phyloP scores from a whole-genome alignment of 257 asterid species.

The Solanum medicagineum region DNA sequence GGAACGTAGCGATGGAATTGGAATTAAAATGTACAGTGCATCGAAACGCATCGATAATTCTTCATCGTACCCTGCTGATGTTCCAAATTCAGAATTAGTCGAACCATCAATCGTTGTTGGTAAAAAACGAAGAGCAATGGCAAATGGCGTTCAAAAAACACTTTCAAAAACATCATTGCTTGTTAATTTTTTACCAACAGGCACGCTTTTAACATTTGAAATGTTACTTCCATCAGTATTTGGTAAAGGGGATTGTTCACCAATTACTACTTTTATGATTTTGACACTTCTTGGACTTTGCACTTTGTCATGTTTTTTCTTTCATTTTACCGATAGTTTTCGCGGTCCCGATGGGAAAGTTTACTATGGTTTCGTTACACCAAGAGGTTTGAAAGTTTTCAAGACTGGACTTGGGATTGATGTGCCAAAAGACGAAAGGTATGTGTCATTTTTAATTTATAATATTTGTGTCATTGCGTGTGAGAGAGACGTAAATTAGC shows the following conservation, averaged over 20 bases:
- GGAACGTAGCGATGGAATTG: conserved; percentile 24
- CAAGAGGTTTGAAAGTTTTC: conserved; percentile 62
- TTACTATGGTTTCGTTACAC: conserved; percentile 76
- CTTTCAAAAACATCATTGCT: conserved; percentile 75
- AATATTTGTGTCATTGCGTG: background rate
- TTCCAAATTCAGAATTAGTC: background rate
- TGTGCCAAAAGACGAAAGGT: conserved; percentile 53
- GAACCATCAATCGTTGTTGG: conserved; percentile 15
- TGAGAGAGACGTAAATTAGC: background rate
- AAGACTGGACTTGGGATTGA: conserved; percentile 54
- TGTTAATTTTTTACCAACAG: conserved; percentile 82
- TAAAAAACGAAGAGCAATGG: conserved; percentile 38
- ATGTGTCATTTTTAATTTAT: background rate
- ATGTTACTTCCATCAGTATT: conserved; percentile 83
- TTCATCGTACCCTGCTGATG: conserved; percentile 6
- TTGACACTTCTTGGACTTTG: conserved; percentile 45
- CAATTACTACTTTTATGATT: conserved; percentile 57
- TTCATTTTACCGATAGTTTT: conserved; percentile 91
- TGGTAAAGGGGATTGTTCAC: conserved; percentile 52
- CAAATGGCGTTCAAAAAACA: conserved; percentile 79
- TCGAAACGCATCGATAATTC: conserved; percentile 21
- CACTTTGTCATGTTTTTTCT: conserved; percentile 77
- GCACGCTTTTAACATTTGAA: conserved; percentile 84
- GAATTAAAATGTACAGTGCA: conserved; percentile 55
- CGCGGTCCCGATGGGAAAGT: conserved; percentile 65